phyloP scores from a whole-genome alignment of 2,329 filamentous ascomycete species.

The Alternaria alternata region DNA sequence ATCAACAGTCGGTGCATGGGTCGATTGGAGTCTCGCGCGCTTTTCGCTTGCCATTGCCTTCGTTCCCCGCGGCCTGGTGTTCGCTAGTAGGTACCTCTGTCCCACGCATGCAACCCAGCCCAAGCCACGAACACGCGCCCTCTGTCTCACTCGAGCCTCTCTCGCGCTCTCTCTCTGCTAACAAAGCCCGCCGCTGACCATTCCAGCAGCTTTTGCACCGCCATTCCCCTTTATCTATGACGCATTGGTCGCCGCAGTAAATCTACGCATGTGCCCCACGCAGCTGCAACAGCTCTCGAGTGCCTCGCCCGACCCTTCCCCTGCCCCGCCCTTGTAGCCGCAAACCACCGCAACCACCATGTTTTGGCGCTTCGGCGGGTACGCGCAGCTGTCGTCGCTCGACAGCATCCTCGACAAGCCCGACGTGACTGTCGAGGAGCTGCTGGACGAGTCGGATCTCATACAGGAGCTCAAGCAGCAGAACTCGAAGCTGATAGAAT shows the following conservation, averaged over 20 bases:
- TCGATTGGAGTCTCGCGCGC: conserved; percentile 15
- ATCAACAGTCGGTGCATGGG: conserved; percentile 27
- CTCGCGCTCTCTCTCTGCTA: conserved; percentile 14
- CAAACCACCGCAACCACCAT: conserved; percentile 67
- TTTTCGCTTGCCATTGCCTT: conserved; percentile 24
- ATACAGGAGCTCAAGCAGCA: conserved; percentile 98
- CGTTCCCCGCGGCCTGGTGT: conserved; percentile 13
- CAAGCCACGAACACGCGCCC: conserved; percentile 22
- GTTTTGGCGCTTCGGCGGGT: conserved; percentile 99
- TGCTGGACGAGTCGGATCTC: conserved; percentile 93
- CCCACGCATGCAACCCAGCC: conserved; percentile 25
- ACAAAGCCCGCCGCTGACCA: conserved; percentile 15
- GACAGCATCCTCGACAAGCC: conserved; percentile 96
- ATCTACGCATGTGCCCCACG: conserved; percentile 33
- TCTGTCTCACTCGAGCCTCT: conserved; percentile 19
- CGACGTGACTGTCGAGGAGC: conserved; percentile 92
- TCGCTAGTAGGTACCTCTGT: conserved; percentile 35
- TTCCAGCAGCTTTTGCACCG: conserved; percentile 18
- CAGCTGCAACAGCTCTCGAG: conserved; percentile 37
- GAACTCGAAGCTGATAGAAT: conserved; percentile 97
- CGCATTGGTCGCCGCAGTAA: conserved; percentile 22
- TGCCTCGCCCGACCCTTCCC: conserved; percentile 32
- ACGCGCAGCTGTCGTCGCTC: conserved; percentile 96
- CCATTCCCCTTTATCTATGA: conserved; percentile 24
- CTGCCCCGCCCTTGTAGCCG: conserved; percentile 41